phyloP scores from a whole-genome alignment of 352 stramenopile genomes.

The Paralagenidium karlingii region DNA sequence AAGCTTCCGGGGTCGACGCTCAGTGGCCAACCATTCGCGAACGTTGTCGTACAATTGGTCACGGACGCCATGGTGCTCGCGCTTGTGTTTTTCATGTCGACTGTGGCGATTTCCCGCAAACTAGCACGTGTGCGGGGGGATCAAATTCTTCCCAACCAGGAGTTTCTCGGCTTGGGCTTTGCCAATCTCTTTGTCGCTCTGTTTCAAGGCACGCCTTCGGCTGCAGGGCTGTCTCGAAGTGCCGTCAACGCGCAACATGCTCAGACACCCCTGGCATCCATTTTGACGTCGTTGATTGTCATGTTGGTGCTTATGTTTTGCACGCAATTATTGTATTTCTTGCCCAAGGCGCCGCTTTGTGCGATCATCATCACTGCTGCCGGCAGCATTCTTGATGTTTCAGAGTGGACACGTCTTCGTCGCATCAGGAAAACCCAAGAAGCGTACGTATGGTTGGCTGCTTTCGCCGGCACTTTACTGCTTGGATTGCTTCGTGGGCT shows the following conservation, averaged over 20 bases:
- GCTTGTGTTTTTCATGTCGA: conserved; percentile 90
- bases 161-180: conserved; percentile 85
- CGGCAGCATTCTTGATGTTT: conserved; percentile 76
- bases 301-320: conserved; percentile 83
- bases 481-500: conserved; percentile 34
- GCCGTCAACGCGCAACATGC: conserved; percentile 87
- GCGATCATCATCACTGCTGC: conserved; percentile 86
- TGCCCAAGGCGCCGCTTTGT: conserved; percentile 78
- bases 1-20: conserved; percentile 32
- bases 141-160: conserved; percentile 72
- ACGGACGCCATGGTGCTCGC: conserved; percentile 63
- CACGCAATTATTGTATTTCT: conserved; percentile 78
- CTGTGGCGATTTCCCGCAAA: conserved; percentile 80
- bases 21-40: conserved; percentile 25
- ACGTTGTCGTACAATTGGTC: conserved; percentile 46
- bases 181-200: conserved; percentile 81
- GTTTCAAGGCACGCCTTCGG: conserved; percentile 85
- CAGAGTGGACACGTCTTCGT: conserved; percentile 77
- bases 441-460: conserved; percentile 46
- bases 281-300: conserved; percentile 82
- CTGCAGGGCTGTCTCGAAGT: conserved; percentile 80
- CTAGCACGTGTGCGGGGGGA: conserved; percentile 72
- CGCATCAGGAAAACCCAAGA: conserved; percentile 34
- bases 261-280: conserved; percentile 75
- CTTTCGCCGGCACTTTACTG: conserved; percentile 32